Base-by-base conservation (phyloP, 345 rosid genomes). In the Rhodamnia argentea region DNA sequence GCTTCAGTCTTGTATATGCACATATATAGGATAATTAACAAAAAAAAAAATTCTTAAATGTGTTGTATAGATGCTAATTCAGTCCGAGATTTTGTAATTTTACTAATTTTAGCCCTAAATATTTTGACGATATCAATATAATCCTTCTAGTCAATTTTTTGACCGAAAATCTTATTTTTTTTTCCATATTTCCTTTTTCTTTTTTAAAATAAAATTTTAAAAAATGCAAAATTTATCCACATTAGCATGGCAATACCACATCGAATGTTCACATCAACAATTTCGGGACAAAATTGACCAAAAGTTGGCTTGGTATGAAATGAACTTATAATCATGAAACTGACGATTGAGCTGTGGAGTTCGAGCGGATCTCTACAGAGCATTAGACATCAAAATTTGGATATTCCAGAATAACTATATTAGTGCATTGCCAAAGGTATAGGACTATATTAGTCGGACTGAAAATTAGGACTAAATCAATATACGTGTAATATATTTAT, bases 231-330 rank as follows among this genome's bases (percentile, higher is more conserved):
- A 50, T 50, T 50, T 62, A 15, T 14, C 5, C 23, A 32, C 44
- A 2, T 32, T 0, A 9, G 5, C 6, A 64, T 3, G 0, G 0
- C 5, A 3, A 0, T 70, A 18, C 4, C 78, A 16, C 44, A 0
- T 32, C 5, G 4, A 1, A 16, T 1, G 13, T 70, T 44, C 18
- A 0, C 7, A 0, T 32, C 0, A 70, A 0, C 6, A 11, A 64
- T 20, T 64, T 64, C 0, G 0, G 15, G 10, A 22, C 6, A 64
- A 29, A 29, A 1, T 64, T 64, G 5, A 0, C 16, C 1, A 1
- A 16, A 64, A 64, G 9, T 47, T 47, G 10, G 10, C 8, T 47
- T 7, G 50, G 50, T 47, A 47, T 47, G 50, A 9, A 47, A 7
- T 47, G 10, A 47, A 47, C 50, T 47, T 8, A 47, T 7, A 47